A percentile compares a stretch with the other conserved stretches of the same genome.
Evolutionary conservation across 352 stramenopile species (phyloP).

Genomic region (Pythium sukuiense): DNA sequence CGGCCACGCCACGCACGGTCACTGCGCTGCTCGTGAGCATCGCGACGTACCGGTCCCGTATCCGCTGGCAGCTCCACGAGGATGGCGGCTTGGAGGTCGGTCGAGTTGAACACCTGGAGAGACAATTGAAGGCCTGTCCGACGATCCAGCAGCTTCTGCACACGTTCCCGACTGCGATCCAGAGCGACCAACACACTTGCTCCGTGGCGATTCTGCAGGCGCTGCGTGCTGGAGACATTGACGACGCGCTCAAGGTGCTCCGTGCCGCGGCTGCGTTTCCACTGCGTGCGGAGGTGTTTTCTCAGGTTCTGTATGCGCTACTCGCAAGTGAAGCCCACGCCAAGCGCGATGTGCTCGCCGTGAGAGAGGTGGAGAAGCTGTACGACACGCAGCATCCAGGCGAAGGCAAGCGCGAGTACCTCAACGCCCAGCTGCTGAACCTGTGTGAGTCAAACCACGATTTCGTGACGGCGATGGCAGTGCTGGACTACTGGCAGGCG

Average conservation of each 20-base stretch:
- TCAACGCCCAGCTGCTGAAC: constrained; percentile 70
- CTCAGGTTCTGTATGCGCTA: constrained; percentile 64
- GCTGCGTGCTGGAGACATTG: constrained; percentile 48
- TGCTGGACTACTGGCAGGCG: constrained; percentile 61
- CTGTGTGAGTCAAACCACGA: constrained; percentile 69
- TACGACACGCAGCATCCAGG: constrained; percentile 53
- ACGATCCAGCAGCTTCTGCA: constrained; percentile 58
- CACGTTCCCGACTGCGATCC: constrained; percentile 57
- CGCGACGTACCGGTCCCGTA: constrained; percentile 42
- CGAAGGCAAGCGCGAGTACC: constrained; percentile 24
- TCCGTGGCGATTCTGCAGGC: constrained; percentile 50
- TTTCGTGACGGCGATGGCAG: constrained; percentile 55
- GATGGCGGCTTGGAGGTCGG: not conserved
- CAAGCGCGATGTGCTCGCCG: constrained; percentile 42
- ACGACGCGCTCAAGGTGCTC: constrained; percentile 46
- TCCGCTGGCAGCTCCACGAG: constrained; percentile 8
- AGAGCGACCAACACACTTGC: constrained; percentile 47
- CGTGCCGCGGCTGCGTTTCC: constrained; percentile 40
- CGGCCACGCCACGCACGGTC: constrained; percentile 40
- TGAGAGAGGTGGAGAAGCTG: constrained; percentile 56
- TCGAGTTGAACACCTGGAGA: constrained; percentile 13
- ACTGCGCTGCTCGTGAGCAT: constrained; percentile 57
- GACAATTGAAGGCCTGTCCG: constrained; percentile 42
- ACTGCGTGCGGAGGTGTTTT: constrained; percentile 59
- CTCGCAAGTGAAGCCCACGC: constrained; percentile 35